Evolutionary conservation across 2,329 filamentous ascomycete species (phyloP).

Genomic region (Epichloe hybrida): DNA sequence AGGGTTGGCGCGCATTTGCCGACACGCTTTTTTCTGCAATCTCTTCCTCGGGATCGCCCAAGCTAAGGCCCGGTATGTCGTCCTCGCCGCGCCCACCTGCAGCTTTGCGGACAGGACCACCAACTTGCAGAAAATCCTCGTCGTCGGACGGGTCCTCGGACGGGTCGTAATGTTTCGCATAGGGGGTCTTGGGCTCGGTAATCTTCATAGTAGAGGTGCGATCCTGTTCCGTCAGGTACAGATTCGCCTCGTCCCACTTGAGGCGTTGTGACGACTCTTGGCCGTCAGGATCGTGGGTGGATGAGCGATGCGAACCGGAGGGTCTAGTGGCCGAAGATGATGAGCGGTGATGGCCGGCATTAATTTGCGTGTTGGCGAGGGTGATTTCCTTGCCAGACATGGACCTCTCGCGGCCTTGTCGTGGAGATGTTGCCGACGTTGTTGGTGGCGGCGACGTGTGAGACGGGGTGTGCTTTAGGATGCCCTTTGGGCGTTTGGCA

Average conservation of each 20-base stretch:
- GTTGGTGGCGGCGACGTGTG: conserved; percentile 44
- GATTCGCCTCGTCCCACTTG: conserved; percentile 97
- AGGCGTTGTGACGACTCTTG: conserved; percentile 54
- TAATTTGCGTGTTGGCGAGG: conserved; percentile 85
- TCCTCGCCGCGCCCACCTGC: conserved; percentile 37
- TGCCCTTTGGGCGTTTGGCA: conserved; percentile 39
- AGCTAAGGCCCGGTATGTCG: conserved; percentile 81
- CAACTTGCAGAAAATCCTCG: conserved; percentile 33
- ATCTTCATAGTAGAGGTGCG: conserved; percentile 97
- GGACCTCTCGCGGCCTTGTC: conserved; percentile 19
- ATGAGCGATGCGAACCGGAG: conserved; percentile 57
- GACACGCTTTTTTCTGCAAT: conserved; percentile 34
- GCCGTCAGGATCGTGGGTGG: conserved; percentile 32
- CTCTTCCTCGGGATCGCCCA: conserved; percentile 81
- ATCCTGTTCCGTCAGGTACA: conserved; percentile 94
- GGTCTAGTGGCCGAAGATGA: conserved; percentile 58
- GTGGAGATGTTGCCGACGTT: conserved; percentile 29
- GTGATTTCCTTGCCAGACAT: conserved; percentile 73
- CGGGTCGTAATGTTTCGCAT: conserved; percentile 83
- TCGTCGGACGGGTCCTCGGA: conserved; percentile 77
- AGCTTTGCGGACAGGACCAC: conserved; percentile 17
- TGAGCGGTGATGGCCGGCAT: conserved; percentile 79
- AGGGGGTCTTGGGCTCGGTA: conserved; percentile 94
- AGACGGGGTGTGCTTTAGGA: conserved; percentile 74
- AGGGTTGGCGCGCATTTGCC: conserved; percentile 22